Percentiles rank a stretch among this genome's conserved stretches.
Evolutionary conservation across 2,329 filamentous ascomycete genomes (phyloP).

Genomic region (Fusarium luffae): DNA sequence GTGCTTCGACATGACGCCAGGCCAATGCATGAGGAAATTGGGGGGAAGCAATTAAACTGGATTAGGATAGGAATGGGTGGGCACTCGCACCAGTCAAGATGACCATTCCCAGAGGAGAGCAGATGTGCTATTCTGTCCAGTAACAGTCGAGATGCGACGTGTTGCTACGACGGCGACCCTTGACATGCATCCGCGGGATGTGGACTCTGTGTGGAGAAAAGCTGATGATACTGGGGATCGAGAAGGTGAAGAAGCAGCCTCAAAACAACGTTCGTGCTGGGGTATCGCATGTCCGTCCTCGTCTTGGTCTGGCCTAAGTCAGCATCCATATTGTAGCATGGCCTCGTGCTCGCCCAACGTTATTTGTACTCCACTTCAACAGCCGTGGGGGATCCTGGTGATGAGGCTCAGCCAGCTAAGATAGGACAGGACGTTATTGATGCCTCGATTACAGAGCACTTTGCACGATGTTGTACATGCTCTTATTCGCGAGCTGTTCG

Average conservation of each 20-base stretch:
- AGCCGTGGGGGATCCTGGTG: slow-evolving; percentile 11
- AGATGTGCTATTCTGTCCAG: slow-evolving; percentile 29
- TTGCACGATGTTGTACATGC: slow-evolving; percentile 15
- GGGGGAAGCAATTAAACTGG: slow-evolving; percentile 40
- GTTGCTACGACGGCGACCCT: slow-evolving; percentile 42
- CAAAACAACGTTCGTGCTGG: slow-evolving; percentile 39
- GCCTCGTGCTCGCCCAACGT: slow-evolving; percentile 19
- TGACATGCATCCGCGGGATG: slow-evolving; percentile 40
- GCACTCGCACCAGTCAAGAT: slow-evolving; percentile 46
- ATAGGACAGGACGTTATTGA: slow-evolving; percentile 28
- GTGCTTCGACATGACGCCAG: slow-evolving; percentile 46
- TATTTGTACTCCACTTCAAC: slow-evolving; percentile 24
- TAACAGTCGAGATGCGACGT: slow-evolving; percentile 42
- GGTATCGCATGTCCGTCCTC: slow-evolving; percentile 26
- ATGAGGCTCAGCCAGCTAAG: slow-evolving; percentile 31
- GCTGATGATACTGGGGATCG: slow-evolving; percentile 37
- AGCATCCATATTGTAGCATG: slow-evolving; percentile 3
- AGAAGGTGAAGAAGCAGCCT: slow-evolving; percentile 21
- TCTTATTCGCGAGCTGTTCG: slow-evolving; percentile 1
- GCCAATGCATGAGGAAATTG: slow-evolving; percentile 39
- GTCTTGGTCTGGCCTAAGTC: slow-evolving; percentile 8
- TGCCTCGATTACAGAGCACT: slow-evolving; percentile 19
- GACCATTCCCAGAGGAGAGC: slow-evolving; percentile 23
- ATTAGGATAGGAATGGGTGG: slow-evolving; percentile 40
- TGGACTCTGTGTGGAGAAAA: slow-evolving; percentile 41